Conservation (phyloP, 345 rosid species). For the Arabis hirsuta region DNA sequence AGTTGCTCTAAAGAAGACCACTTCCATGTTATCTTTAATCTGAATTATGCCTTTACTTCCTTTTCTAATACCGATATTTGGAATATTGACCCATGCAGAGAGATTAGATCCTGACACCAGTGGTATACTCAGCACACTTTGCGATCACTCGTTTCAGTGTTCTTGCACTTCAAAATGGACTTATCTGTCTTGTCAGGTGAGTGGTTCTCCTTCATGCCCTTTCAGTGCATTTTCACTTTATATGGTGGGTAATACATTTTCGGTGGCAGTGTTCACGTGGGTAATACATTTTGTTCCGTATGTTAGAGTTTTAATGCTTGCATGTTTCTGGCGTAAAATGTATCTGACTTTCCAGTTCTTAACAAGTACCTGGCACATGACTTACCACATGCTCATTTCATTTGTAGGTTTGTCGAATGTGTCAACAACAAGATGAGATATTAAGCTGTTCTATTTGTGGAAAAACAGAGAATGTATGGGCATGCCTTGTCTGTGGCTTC, state of each 20-base stretch:
- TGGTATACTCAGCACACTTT: slow-evolving; percentile 77
- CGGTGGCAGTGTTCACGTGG: background rate
- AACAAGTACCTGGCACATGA: slow-evolving; percentile 8
- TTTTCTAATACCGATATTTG: background rate
- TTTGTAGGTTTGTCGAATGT: slow-evolving; percentile 78
- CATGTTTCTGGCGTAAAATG: slow-evolving; percentile 10
- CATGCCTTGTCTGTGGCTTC: slow-evolving; percentile 91
- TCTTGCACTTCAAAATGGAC: slow-evolving; percentile 96
- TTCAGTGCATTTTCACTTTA: slow-evolving; percentile 1
- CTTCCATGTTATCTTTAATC: background rate
- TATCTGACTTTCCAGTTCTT: background rate
- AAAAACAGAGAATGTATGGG: slow-evolving; percentile 82
- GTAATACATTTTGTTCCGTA: background rate
- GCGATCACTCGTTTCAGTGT: slow-evolving; percentile 97
- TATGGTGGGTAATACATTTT: background rate
- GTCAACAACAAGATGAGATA: slow-evolving; percentile 88
- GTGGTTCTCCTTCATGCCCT: slow-evolving; percentile 23
- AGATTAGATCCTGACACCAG: slow-evolving; percentile 94
- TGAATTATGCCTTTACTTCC: background rate
- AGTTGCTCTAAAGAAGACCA: slow-evolving; percentile 25
- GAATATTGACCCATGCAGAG: slow-evolving; percentile 49
- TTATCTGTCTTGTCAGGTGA: slow-evolving; percentile 85
- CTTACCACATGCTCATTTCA: slow-evolving; percentile 11
- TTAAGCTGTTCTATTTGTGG: slow-evolving; percentile 82
- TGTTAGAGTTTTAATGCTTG: slow-evolving; percentile 3